Percentiles rank a stretch among this genome's conserved stretches.
These are phyloP conservation scores for Byssothecium circinans DNA, from an alignment of 2,329 filamentous ascomycete genomes.

Conservation along the genomic window DNA sequence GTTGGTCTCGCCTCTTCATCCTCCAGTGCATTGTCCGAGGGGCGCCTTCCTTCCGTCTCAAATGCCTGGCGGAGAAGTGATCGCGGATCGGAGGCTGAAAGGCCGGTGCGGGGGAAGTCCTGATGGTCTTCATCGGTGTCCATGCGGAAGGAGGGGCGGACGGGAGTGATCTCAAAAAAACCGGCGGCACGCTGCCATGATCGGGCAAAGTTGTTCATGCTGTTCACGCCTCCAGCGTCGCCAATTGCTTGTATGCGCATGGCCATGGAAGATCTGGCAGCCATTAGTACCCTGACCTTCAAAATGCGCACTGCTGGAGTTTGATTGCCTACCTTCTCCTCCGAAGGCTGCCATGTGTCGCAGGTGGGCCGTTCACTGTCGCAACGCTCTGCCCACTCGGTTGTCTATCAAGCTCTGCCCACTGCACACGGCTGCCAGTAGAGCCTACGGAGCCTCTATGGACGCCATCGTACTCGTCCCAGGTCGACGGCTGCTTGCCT, in stretches of 20 bases:
- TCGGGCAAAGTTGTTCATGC: constrained; percentile 87
- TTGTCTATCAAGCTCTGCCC: constrained; percentile 39
- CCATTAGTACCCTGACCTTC: no score
- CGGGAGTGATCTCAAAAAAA: constrained; percentile 85
- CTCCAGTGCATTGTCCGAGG: constrained; percentile 42
- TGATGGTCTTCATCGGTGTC: constrained; percentile 39
- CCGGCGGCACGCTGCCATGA: constrained; percentile 90
- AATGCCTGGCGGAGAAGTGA: constrained; percentile 48
- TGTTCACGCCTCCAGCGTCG: constrained; percentile 88
- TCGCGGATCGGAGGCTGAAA: constrained; percentile 43
- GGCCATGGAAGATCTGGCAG: constrained; percentile 52
- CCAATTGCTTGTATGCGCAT: constrained; percentile 56
- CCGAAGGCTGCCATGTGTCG: constrained; percentile 34
- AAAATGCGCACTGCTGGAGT: no score
- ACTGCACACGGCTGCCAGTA: constrained; percentile 35
- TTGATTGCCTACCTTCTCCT: constrained; percentile 43
- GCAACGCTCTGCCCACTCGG: constrained; percentile 33
- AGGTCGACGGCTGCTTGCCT: constrained; percentile 48
- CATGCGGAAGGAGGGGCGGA: constrained; percentile 70
- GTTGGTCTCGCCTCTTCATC: constrained; percentile 37
- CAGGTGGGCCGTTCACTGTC: constrained; percentile 20
- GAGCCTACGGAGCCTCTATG: constrained; percentile 48
- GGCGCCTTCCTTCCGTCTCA: constrained; percentile 37
- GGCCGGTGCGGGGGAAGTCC: constrained; percentile 34
- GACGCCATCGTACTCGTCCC: constrained; percentile 50